Evolutionary conservation across 2,329 filamentous ascomycete species (phyloP), one percentile per base, ranked within the genome.

Genomic region (Tricladium varicosporioides): DNA sequence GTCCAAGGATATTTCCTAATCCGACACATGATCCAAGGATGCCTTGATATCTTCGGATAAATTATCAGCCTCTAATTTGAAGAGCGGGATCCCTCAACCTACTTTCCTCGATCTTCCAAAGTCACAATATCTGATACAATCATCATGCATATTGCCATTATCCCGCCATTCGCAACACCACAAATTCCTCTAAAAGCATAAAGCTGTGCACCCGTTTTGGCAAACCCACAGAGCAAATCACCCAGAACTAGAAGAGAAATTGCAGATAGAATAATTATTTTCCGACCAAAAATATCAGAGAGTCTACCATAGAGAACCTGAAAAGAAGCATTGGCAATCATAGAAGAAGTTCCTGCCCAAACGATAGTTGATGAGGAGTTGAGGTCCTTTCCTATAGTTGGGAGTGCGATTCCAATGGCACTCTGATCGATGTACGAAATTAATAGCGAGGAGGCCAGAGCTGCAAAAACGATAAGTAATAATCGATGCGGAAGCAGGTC

Each of bases 121-220:
- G 78, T 74, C 0, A 80, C 74, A 5, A 82, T 64, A 56, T 82
- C 80, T n/a, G 73, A 76, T 2, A 80, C 69, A 18, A 82, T 73
- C 54, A 80, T 75, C 42, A 76, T 74, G 2, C 73, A 70, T 2
- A 81, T 67, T 31, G 77, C 63, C 49, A 71, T 73, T 57, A 77
- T 72, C 0, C 78, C 78, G 2, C 76, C 78, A 1, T 70, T 74
- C 0, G 77, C 79, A 1, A 80, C 63, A 0, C 83, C 83, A 52
- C 85, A 80, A 1, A 86, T 66, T 0, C 74, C 75, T 0, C 82
- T 74, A 5, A 71, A 75, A 2, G 72, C 74, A 10, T 86, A 80
- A 1, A 87, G 71, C 63, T 0, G 71, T 16, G 44, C 63, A 2
- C 72, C 72, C 2, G 72, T 73, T 42, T 72, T 68, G 0, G 76